Percentiles rank a stretch among this genome's conserved stretches.
Conservation (phyloP, 139 green algal species). For the Gonium pectorale region DNA sequence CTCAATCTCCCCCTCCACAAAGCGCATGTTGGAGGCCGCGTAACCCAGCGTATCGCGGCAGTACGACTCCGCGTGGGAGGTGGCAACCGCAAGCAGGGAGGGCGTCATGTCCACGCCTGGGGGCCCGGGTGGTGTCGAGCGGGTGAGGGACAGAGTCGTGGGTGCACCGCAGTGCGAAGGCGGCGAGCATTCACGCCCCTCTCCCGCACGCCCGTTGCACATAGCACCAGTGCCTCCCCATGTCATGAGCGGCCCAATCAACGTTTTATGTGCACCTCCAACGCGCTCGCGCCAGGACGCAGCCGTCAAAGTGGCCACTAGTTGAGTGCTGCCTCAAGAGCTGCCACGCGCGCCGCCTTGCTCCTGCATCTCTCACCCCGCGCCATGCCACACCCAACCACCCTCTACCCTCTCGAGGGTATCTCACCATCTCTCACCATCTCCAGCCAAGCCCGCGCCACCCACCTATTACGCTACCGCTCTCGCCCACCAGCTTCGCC, state of each 20-base stretch:
- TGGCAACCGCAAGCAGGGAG: slow-evolving; percentile 90
- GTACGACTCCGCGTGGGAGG: slow-evolving; percentile 73
- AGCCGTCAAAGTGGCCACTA: no score
- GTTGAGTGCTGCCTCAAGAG: no score
- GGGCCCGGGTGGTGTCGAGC: neutral
- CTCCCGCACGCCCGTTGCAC: no score
- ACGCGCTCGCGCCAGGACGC: no score
- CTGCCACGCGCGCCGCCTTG: no score
- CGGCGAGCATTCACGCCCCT: no score
- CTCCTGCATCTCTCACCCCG: no score
- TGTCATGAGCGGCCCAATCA: no score
- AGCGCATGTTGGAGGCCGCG: slow-evolving; percentile 85
- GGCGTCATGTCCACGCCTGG: slow-evolving; percentile 97
- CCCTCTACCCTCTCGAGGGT: no score
- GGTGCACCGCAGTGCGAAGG: no score
- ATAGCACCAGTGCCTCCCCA: no score
- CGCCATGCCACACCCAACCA: slow-evolving; percentile 74
- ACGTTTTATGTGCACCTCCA: no score
- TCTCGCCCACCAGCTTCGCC: slow-evolving; percentile 87
- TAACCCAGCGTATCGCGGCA: slow-evolving; percentile 80
- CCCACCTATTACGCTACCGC: slow-evolving; percentile 76
- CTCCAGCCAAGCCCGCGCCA: neutral
- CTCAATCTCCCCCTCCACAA: slow-evolving; percentile 94
- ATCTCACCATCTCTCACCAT: neutral
- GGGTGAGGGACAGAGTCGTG: slow-evolving; percentile 8